Percentiles rank a stretch among this genome's conserved stretches.
Evolutionary conservation across 129 eudicot genomes (phyloP).

Genomic region (Arctium lappa): DNA sequence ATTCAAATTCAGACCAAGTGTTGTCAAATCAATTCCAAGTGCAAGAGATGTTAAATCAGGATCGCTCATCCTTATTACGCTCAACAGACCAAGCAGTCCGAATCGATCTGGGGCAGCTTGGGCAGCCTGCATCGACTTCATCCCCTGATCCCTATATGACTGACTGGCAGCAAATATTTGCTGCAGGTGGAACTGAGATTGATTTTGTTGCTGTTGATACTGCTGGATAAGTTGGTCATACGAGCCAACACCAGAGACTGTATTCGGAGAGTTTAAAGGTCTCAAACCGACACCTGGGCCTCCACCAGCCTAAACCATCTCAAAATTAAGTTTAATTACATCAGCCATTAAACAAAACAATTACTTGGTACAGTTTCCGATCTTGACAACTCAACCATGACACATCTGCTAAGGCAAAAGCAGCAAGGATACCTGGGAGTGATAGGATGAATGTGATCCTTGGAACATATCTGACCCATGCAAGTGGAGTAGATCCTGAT

Average conservation of each 20-base stretch:
- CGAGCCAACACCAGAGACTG: conserved; percentile 63
- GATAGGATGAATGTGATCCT: conserved; percentile 59
- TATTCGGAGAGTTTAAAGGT: conserved; percentile 56
- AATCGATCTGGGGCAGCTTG: conserved; percentile 64
- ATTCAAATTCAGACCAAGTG: conserved; percentile 65
- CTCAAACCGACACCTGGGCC: conserved; percentile 71
- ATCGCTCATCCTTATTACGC: conserved; percentile 86
- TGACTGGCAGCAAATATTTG: conserved; percentile 53
- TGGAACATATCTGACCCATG: conserved; percentile 76
- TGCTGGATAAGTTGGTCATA: conserved; percentile 89
- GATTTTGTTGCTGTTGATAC: conserved; percentile 66
- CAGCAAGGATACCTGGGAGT: conserved; percentile 51
- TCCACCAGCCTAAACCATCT: conserved; percentile 57
- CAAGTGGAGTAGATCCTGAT: conserved; percentile 67
- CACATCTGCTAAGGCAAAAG: background rate
- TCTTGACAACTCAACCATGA: background rate
- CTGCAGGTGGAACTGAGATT: conserved; percentile 69
- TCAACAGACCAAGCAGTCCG: conserved; percentile 70
- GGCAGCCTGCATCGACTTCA: conserved; percentile 59
- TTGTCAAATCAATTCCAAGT: conserved; percentile 79
- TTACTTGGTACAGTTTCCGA: conserved; percentile 10
- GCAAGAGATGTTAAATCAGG: conserved; percentile 86
- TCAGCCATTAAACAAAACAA: background rate
- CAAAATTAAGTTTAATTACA: background rate
- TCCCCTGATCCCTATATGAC: conserved; percentile 71